phyloP scores from a whole-genome alignment of 805 yeast genomes.

The Millerago galiae region DNA sequence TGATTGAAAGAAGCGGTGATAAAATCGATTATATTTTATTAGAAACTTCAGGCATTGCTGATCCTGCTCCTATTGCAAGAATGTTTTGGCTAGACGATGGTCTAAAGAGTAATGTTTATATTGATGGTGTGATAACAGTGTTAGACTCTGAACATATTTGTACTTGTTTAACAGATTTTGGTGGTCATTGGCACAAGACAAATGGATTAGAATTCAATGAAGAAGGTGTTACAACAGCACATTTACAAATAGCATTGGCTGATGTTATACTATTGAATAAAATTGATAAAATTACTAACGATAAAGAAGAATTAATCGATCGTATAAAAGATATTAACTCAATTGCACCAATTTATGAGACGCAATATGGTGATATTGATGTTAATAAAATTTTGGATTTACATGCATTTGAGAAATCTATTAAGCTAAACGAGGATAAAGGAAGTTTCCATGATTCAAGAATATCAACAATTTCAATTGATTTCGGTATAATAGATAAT shows the following conservation, averaged over 20 bases:
- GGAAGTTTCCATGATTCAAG: conserved; percentile 42
- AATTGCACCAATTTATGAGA: conserved; percentile 57
- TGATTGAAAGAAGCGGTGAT: conserved; percentile 64
- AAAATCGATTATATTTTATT: conserved; percentile 84
- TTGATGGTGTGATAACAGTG: conserved; percentile 89
- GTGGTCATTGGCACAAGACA: conserved; percentile 62
- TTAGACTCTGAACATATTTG: conserved; percentile 67
- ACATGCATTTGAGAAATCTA: conserved; percentile 61
- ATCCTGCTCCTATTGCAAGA: conserved; percentile 93
- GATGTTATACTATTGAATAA: conserved; percentile 80
- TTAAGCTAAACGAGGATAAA: conserved; percentile 20
- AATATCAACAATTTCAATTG: conserved; percentile 47
- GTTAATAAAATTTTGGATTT: conserved; percentile 63
- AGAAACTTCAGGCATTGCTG: conserved; percentile 96
- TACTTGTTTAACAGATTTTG: conserved; percentile 60
- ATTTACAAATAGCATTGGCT: conserved; percentile 83
- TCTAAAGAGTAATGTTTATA: conserved; percentile 71
- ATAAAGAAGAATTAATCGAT: conserved; percentile 27
- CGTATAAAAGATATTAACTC: conserved; percentile 54
- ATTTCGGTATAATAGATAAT: conserved; percentile 31
- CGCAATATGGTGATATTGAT: conserved; percentile 72
- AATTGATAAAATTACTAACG: conserved; percentile 44
- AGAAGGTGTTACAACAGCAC: conserved; percentile 66
- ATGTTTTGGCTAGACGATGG: conserved; percentile 98
- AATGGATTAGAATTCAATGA: conserved; percentile 36